Evolutionary conservation across 176 grass and related monocot species (phyloP).

Genomic region (Dendrocalamus sinicus): DNA sequence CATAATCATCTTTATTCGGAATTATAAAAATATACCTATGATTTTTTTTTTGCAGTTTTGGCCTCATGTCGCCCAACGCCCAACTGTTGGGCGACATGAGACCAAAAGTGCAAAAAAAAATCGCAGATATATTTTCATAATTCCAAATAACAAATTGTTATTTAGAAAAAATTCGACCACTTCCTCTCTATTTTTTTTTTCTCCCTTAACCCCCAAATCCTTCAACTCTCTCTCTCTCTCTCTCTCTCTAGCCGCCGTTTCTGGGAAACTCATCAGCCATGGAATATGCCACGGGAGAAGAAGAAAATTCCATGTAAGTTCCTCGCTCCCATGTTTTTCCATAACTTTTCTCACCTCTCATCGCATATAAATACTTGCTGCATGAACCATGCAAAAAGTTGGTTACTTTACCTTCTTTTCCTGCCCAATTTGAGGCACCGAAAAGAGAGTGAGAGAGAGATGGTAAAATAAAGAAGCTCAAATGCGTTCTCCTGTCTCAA

Average conservation of each 20-base stretch:
- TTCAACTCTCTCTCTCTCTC: background rate
- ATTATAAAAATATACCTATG: too few relatives aligned
- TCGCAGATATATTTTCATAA: too few relatives aligned
- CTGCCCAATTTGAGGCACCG: background rate
- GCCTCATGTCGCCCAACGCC: too few relatives aligned
- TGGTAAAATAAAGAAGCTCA: constrained; percentile 1
- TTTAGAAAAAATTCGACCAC: constrained; percentile 59
- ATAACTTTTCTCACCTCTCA: constrained; percentile 26
- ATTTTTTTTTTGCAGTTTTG: too few relatives aligned
- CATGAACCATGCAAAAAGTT: constrained; percentile 27
- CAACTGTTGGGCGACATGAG: too few relatives aligned
- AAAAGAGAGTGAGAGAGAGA: background rate
- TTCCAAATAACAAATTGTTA: too few relatives aligned
- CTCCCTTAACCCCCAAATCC: background rate
- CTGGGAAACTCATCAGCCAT: constrained; percentile 54
- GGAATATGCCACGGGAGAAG: constrained; percentile 50
- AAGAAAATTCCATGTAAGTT: constrained; percentile 77
- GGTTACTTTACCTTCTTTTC: background rate
- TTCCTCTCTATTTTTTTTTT: constrained; percentile 37
- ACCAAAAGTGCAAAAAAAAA: too few relatives aligned
- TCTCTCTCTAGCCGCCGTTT: constrained; percentile 20
- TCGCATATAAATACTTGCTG: constrained; percentile 24
- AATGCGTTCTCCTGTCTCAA: constrained; percentile 45
- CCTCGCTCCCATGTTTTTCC: constrained; percentile 32
- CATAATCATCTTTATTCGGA: too few relatives aligned